Conservation (phyloP, 441 rosid genomes). For the Melianthus villosus region DNA sequence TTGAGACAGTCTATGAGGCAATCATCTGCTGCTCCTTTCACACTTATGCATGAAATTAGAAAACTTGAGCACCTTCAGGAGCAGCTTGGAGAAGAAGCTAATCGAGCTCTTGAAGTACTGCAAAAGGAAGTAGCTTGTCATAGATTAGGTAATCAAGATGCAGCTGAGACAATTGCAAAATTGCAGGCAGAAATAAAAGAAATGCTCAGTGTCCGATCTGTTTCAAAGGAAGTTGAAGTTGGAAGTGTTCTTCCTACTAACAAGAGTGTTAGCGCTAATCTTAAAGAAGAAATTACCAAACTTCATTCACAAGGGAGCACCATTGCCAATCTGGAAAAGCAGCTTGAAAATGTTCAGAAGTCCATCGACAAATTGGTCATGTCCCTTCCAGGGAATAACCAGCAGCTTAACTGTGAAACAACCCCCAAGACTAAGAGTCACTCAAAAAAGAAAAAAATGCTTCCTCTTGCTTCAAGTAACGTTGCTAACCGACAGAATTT, state of each 20-base stretch:
- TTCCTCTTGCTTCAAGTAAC: slow-evolving; percentile 69
- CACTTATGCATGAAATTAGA: slow-evolving; percentile 95
- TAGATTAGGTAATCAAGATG: slow-evolving; percentile 92
- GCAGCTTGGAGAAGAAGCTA: slow-evolving; percentile 93
- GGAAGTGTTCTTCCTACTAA: slow-evolving; percentile 44
- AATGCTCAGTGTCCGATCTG: slow-evolving; percentile 49
- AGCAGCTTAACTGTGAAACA: slow-evolving; percentile 27
- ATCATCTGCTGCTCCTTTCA: slow-evolving; percentile 85
- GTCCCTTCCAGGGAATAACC: slow-evolving; percentile 66
- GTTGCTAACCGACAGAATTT: slow-evolving; percentile 51
- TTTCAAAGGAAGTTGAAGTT: slow-evolving; percentile 37
- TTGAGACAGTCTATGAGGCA: slow-evolving; percentile 80
- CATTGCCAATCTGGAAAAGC: slow-evolving; percentile 82
- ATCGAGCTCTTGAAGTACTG: slow-evolving; percentile 79
- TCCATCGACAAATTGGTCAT: slow-evolving; percentile 87
- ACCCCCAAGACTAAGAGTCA: slow-evolving; percentile 52
- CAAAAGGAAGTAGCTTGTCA: slow-evolving; percentile 97
- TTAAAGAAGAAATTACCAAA: slow-evolving; percentile 91
- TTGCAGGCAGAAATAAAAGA: slow-evolving; percentile 89
- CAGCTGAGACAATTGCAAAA: slow-evolving; percentile 92
- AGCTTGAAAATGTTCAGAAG: slow-evolving; percentile 88
- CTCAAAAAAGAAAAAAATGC: slow-evolving; percentile 63
- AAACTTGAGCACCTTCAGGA: slow-evolving; percentile 96
- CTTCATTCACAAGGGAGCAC: slow-evolving; percentile 91
- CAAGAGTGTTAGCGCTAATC: slow-evolving; percentile 80